Evolutionary conservation across 2,329 filamentous ascomycete genomes (phyloP), one percentile per base, ranked within the genome.

Genomic region (Tolypocladium inflatum): DNA sequence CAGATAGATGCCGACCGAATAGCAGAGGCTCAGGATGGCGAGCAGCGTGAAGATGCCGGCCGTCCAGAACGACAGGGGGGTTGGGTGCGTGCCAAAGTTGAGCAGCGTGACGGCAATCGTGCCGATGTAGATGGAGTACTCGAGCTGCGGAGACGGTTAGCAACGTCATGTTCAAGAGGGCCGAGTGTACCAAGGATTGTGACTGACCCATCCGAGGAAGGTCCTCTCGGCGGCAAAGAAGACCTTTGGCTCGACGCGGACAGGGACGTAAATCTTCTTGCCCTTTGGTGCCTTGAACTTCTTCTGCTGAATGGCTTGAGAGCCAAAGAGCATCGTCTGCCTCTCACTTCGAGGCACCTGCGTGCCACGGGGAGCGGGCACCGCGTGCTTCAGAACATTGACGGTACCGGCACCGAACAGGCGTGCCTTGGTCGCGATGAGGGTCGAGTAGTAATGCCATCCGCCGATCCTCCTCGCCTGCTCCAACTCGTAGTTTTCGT

Each of bases 221-320:
- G 94, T 99, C 63, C 94, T 85, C 74, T 99, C 94, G 1, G 91
- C 92, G 26, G 94, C 94, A 70, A 99, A 96, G 73, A 91, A 96
- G 55, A 99, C 94, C 76, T 99, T 99, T 39, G 94, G 94, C 73
- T 99, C 94, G 39, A 99, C 92, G 54, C 94, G 86, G 57, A 97
- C 88, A 17, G 93, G 93, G 30, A 99, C 94, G 67, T 97, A 93
- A 59, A 99, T 97, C 72, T 90, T 90, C 83, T 92, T 93, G 57
- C 89, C 89, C 71, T 84, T 86, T 15, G 89, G 89, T 10, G 89
- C 89, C 70, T 85, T 87, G 76, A 91, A 84, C 64, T 75, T 79
- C 71, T 79, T 82, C 37, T 72, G 77, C 62, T 81, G 78, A 33
- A 86, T 79, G 74, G 85, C 65, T 66, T 80, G 73, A 55, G 72